These are phyloP conservation scores for Magnusiomyces suaveolens DNA, from an alignment of 1,139 yeast genomes.

Conservation along the genomic window DNA sequence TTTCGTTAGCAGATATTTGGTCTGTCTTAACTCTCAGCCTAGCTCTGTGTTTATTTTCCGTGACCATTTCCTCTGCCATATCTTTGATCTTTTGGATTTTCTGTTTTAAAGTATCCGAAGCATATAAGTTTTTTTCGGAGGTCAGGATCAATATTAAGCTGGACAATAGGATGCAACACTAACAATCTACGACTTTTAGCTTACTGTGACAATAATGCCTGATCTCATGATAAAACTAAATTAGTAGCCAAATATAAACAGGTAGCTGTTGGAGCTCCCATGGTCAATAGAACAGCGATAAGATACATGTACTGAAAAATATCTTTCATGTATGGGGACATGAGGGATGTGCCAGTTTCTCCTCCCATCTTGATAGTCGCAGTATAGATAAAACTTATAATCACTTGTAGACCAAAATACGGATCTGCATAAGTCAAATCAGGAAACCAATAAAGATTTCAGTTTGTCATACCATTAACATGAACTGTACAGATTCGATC, in stretches of 20 bases:
- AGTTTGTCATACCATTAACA: conserved; percentile 68
- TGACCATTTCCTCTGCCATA: conserved; percentile 37
- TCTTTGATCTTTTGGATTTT: conserved; percentile 53
- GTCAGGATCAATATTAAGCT: conserved; percentile 35
- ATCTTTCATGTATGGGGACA: conserved; percentile 64
- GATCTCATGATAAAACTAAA: conserved; percentile 65
- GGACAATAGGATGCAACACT: conserved; percentile 59
- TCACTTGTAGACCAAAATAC: conserved; percentile 72
- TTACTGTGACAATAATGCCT: conserved; percentile 56
- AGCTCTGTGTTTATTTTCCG: conserved; percentile 28
- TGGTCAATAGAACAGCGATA: conserved; percentile 74
- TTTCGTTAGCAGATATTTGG: conserved; percentile 16
- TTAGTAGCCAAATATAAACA: conserved; percentile 77
- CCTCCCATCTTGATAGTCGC: conserved; percentile 76
- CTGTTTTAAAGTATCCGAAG: conserved; percentile 46
- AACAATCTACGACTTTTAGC: conserved; percentile 46
- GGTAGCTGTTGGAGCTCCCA: conserved; percentile 76
- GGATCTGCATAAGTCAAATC: conserved; percentile 83
- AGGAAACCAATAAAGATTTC: conserved; percentile 77
- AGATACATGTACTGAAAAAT: conserved; percentile 67
- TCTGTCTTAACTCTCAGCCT: conserved; percentile 23
- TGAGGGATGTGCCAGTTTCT: conserved; percentile 73
- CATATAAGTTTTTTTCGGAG: conserved; percentile 33
- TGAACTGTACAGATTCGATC: conserved; percentile 79
- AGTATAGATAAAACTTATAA: conserved; percentile 74